phyloP scores from a whole-genome alignment of 2,329 filamentous ascomycete species.

The Diaporthe ilicicola region DNA sequence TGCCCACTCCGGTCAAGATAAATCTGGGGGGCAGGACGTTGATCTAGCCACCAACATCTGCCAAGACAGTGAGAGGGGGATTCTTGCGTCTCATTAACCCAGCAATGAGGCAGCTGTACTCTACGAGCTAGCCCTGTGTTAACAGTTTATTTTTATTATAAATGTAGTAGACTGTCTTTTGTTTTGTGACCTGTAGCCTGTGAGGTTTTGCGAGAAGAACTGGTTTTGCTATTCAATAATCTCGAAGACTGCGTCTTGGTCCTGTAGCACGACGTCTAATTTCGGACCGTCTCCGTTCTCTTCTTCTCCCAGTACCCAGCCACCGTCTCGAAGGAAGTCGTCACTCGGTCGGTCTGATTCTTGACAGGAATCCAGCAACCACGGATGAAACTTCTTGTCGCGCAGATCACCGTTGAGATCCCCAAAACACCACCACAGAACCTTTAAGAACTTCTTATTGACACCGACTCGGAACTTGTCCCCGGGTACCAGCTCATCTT shows the following conservation, averaged over 20 bases:
- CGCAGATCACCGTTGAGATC: neutral
- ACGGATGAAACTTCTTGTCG: neutral
- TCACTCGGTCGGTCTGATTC: neutral
- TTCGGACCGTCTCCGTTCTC: neutral
- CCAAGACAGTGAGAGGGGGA: no score
- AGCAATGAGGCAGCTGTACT: no score
- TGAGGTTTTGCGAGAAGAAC: neutral
- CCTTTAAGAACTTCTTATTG: neutral
- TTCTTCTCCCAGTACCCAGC: slow-evolving; percentile 1
- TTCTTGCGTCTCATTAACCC: no score
- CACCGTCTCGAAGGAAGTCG: neutral
- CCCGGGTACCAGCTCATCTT: neutral
- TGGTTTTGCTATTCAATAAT: neutral
- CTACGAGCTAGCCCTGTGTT: no score
- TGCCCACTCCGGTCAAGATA: no score
- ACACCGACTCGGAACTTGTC: neutral
- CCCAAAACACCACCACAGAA: neutral
- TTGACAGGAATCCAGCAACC: neutral
- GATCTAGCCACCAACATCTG: no score
- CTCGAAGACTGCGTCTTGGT: neutral
- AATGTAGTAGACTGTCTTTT: no score
- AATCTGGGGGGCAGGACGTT: no score
- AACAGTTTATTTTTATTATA: no score
- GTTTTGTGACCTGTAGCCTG: neutral
- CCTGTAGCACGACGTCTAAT: neutral